Evolutionary conservation across 805 yeast genomes (phyloP), one percentile per base, ranked within the genome.

Genomic region (Pichia occidentalis): DNA sequence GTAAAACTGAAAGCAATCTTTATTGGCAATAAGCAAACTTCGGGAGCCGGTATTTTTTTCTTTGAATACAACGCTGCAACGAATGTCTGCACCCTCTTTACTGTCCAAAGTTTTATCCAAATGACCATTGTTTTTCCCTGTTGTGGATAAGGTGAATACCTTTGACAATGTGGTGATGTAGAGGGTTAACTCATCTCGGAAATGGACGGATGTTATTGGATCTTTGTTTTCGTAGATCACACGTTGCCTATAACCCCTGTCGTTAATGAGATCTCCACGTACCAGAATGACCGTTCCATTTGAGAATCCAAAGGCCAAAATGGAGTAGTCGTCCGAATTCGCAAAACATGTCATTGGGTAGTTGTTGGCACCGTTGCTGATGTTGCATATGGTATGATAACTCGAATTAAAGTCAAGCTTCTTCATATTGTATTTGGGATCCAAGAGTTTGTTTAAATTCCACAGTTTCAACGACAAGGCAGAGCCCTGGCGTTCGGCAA

Each of bases 161-260:
- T 72, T 79, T 12, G 81, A 73, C 0, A 92, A 77, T 0, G 97
- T 83, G 1, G 90, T 68, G 14, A 85, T 81, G 54, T 73, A 87
- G 12, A 87, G 60, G 23, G 73, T 60, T 2, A 72, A 68, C 12
- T 68, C 68, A 34, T 73, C 70, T 36, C 68, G 68, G 47, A 88
- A 73, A 21, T 73, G 71, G 1, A 90, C 60, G 0, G 85, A 81
- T 0, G 97, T 90, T 14, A 92, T 71, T 1, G 97, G 95, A 34
- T 85, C 92, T 12, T 61, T 59, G 36, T 79, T 73, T 42, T 81
- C 85, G 53, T 78, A 85, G 1, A 88, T 77, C 0, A 81, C 57
- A 21, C 97, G 65, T 52, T 90, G 97, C 46, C 92, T 74, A 8
- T 95, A 77, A 0, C 97, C 97, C 42, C 95, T 65, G 53, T 92